Percentiles rank a stretch among this genome's conserved stretches.
phyloP scores from a whole-genome alignment of 345 rosid species.

The Schrenkiella parvula region DNA sequence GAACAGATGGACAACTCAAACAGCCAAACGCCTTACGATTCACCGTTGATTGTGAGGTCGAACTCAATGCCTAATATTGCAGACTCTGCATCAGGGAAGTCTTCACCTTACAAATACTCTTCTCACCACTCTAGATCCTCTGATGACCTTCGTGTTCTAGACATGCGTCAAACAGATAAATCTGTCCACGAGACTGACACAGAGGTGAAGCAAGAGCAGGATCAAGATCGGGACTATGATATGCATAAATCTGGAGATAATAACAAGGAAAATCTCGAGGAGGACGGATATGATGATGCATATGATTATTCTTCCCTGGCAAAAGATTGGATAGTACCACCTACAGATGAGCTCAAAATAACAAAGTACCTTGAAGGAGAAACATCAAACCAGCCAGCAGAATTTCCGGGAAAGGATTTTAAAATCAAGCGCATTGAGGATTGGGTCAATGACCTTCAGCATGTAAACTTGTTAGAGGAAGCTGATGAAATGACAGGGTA shows the following conservation, averaged over 20 bases:
- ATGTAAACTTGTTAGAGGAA: slow-evolving; percentile 53
- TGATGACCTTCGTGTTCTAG: slow-evolving; percentile 49
- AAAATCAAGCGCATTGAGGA: slow-evolving; percentile 74
- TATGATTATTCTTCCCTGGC: slow-evolving; percentile 53
- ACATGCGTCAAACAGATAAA: slow-evolving; percentile 35
- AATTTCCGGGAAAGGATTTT: slow-evolving; percentile 52
- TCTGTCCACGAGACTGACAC: slow-evolving; percentile 36
- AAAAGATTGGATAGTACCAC: slow-evolving; percentile 71
- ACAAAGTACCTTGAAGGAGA: slow-evolving; percentile 43
- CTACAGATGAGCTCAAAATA: slow-evolving; percentile 43
- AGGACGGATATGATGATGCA: slow-evolving; percentile 49
- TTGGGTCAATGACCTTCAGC: slow-evolving; percentile 84
- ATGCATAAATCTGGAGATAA: slow-evolving; percentile 29
- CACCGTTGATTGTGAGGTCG: slow-evolving; percentile 46
- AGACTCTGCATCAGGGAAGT: slow-evolving; percentile 35
- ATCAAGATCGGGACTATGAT: slow-evolving; percentile 33
- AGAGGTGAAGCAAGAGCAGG: slow-evolving; percentile 21
- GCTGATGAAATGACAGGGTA: slow-evolving; percentile 37
- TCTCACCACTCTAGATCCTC: slow-evolving; percentile 51
- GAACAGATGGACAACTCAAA: slow-evolving; percentile 43
- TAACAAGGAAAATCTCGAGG: slow-evolving; percentile 38
- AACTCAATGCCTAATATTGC: slow-evolving; percentile 53
- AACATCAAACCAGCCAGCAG: slow-evolving; percentile 40
- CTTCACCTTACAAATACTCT: slow-evolving; percentile 35
- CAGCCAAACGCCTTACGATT: slow-evolving; percentile 36